A percentile compares a stretch with the other conserved stretches of the same genome.
These are phyloP conservation scores for Diutina siamensis DNA, from an alignment of 1,139 yeast species.

Conservation along the genomic window DNA sequence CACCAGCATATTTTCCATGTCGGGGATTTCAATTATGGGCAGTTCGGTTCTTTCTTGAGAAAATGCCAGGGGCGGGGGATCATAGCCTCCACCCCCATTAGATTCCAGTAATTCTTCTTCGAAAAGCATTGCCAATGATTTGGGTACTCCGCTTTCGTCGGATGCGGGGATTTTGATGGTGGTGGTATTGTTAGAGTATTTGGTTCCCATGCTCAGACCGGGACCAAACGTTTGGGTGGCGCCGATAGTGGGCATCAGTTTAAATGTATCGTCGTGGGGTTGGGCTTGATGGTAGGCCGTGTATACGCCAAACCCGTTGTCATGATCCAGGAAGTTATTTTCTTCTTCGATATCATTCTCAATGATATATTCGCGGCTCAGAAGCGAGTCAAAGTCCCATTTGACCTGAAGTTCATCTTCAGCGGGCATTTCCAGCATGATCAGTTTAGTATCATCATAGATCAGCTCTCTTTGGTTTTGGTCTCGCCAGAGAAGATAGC, in stretches of 20 bases:
- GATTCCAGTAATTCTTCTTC: background rate
- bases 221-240: background rate
- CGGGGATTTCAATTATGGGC: slow-evolving; percentile 38
- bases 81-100: background rate
- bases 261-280: background rate
- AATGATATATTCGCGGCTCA: slow-evolving; percentile 58
- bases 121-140: background rate
- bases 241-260: slow-evolving; percentile 1
- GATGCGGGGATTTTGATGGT: background rate
- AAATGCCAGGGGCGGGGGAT: background rate
- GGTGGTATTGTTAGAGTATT: background rate
- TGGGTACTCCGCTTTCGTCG: background rate
- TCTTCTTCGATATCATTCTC: slow-evolving; percentile 40
- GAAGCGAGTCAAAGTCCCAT: slow-evolving; percentile 80
- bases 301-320: background rate
- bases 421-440: slow-evolving; percentile 9
- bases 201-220: background rate
- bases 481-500: slow-evolving; percentile 77
- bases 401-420: slow-evolving; percentile 47
- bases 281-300: background rate
- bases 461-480: slow-evolving; percentile 39
- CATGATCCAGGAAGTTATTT: background rate
- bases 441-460: slow-evolving; percentile 26
- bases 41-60: slow-evolving; percentile 13
- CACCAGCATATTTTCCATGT: slow-evolving; percentile 22